Conservation (phyloP, 305 asterid genomes). For the Rubia peregrina region DNA sequence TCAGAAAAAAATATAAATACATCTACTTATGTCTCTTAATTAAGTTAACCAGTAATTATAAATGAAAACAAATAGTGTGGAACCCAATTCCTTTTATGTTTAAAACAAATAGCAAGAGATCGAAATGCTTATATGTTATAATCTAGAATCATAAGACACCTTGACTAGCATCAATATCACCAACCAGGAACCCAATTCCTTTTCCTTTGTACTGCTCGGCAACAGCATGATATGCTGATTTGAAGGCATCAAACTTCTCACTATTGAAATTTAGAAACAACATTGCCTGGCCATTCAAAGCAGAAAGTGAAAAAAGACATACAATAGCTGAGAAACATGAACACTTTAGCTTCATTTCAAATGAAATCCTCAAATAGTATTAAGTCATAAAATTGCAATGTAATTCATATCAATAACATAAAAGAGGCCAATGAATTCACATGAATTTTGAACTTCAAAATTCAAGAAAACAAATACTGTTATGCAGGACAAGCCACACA, state of each 20-base stretch:
- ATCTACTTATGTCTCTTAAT: background rate
- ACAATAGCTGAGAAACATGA: background rate
- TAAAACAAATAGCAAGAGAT: slow-evolving; percentile 2
- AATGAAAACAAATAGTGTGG: background rate
- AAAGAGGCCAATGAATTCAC: background rate
- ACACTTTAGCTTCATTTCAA: background rate
- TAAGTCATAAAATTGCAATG: background rate
- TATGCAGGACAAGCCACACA: background rate
- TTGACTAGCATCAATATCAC: slow-evolving; percentile 78
- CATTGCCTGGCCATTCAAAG: slow-evolving; percentile 57
- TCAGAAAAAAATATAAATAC: background rate
- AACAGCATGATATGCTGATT: slow-evolving; percentile 62
- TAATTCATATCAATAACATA: too few relatives aligned
- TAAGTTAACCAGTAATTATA: background rate
- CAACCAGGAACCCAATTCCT: slow-evolving; percentile 63
- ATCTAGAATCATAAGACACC: slow-evolving; percentile 29
- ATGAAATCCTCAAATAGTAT: background rate
- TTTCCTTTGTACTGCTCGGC: slow-evolving; percentile 65
- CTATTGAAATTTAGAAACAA: slow-evolving; percentile 56
- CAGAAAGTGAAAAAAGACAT: slow-evolving; percentile 11
- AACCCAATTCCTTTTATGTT: too few relatives aligned
- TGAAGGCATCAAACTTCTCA: slow-evolving; percentile 53
- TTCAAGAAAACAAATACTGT: background rate
- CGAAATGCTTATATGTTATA: slow-evolving; percentile 13
- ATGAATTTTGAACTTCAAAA: background rate